phyloP scores from a whole-genome alignment of 2,329 filamentous ascomycete genomes.

The Dryadomyces sulphureus region DNA sequence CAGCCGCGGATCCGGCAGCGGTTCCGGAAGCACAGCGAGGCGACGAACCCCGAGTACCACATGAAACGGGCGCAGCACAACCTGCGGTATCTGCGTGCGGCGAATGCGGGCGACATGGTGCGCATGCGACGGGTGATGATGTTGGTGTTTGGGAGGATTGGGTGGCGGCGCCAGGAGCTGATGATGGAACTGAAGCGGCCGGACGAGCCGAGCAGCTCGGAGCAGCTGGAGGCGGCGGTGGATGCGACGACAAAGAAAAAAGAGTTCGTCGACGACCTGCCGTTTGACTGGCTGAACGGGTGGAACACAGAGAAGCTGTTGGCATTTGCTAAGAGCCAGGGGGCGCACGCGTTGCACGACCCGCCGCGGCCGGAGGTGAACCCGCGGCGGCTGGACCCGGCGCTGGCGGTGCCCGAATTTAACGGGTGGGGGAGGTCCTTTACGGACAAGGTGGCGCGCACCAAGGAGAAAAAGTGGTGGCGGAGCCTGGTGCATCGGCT shows the following conservation, averaged over 20 bases:
- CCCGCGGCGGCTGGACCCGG: conserved; percentile 19
- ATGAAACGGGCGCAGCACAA: conserved; percentile 25
- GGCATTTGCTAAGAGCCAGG: conserved; percentile 27
- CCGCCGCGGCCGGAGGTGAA: conserved; percentile 16
- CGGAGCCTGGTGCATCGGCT: conserved; percentile 26
- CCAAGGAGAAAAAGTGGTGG: conserved; percentile 34
- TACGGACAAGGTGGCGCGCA: conserved; percentile 21
- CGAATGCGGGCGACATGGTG: conserved; percentile 32
- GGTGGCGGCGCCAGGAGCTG: conserved; percentile 34
- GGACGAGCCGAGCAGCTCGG: conserved; percentile 24
- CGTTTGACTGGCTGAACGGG: conserved; percentile 27
- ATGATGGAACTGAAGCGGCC: conserved; percentile 20
- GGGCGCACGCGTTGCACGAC: conserved; percentile 14
- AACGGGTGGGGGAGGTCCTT: conserved; percentile 37
- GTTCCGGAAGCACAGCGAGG: conserved; percentile 26
- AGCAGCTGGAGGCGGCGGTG: conserved; percentile 20
- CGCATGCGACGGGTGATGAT: conserved; percentile 33
- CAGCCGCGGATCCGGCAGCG: conserved; percentile 25
- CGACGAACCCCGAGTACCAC: conserved; percentile 14
- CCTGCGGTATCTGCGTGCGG: conserved; percentile 35
- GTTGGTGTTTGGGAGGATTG: conserved; percentile 36
- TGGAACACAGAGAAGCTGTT: conserved; percentile 34
- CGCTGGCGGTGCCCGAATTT: conserved; percentile 20
- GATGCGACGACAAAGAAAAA: neutral
- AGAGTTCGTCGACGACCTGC: neutral